These are phyloP conservation scores for Claviceps pazoutovae DNA, from an alignment of 2,329 filamentous ascomycete genomes.

Conservation along the genomic window DNA sequence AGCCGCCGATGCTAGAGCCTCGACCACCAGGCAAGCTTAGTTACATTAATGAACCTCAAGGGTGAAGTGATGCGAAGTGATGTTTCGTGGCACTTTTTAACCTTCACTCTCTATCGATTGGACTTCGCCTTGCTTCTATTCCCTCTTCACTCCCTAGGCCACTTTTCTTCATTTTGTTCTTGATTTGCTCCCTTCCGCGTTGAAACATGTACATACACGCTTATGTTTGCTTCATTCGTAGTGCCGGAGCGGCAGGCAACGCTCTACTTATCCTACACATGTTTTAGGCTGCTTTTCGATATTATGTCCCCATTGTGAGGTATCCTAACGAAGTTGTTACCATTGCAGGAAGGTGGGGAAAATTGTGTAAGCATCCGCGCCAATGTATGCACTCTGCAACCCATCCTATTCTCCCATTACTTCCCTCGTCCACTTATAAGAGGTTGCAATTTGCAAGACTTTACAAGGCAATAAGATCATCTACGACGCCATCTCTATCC, in stretches of 20 bases:
- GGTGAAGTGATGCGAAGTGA: not conserved
- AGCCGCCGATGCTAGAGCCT: not conserved
- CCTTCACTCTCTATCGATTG: not conserved
- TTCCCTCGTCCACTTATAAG: not conserved
- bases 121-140: not conserved
- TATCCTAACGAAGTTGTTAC: not conserved
- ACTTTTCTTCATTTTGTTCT: not conserved
- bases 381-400: not conserved
- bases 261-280: not conserved
- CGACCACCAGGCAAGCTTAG: not conserved
- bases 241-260: not conserved
- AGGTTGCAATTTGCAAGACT: not conserved
- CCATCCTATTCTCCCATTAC: not conserved
- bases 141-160: not conserved
- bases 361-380: not conserved
- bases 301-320: not conserved
- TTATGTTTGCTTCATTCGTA: not conserved
- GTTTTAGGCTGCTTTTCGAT: not conserved
- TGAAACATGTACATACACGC: too few relatives aligned
- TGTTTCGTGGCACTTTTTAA: not conserved
- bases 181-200: too few relatives aligned
- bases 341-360: not conserved
- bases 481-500: not conserved
- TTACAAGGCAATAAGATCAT: slow-evolving; percentile 6
- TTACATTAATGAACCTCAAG: not conserved